Base-by-base conservation (phyloP, 495 filamentous ascomycete species). In the Penicillium cosmopolitanum region DNA sequence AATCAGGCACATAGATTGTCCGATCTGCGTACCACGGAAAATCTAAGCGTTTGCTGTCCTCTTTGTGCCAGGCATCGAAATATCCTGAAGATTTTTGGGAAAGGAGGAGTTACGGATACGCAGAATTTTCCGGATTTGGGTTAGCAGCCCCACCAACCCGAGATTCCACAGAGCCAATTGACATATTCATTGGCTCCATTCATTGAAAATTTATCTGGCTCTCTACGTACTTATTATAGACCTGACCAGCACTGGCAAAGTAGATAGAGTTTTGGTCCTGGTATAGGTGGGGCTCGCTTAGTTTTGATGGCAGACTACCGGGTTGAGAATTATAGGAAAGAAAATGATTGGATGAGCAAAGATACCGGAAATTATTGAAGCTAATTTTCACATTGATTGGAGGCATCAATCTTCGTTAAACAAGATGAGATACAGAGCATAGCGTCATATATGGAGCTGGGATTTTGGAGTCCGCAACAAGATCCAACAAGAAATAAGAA, bases 41-140 rank as follows among this genome's bases (percentile, higher is more conserved):
- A 34, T 34, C 31, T 25, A 3, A 4, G 11, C 18, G 1, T n/a
- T 0, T 12, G 19, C 3, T 48, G 19, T 48, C 9, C 10, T 15
- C 9, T 25, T 28, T 15, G 21, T 28, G 5, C 13, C 31, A 51
- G 50, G 28, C 50, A 51, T 51, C 50, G 50, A 51, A 1, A 44
- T 36, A 44, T 36, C 34, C 40, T 10, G 13, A 53, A 40, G 33
- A 19, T 13, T 13, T 35, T 54, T 8, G 18, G 16, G 16, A 31
- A 31, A 19, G n/a, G 13, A 35, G 34, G 6, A 31, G 42, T 53
- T 62, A 47, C 61, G 65, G 54, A 46, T 64, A 67, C 65, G 58
- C 52, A 33, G 54, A 48, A 48, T 62, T 54, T 58, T 50, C 65
- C 55, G 4, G 10, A 50, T 57, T 55, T 12, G 53, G 42, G 5